Conservation (phyloP, 176 grass and related monocot species). For the Carex pumila region DNA sequence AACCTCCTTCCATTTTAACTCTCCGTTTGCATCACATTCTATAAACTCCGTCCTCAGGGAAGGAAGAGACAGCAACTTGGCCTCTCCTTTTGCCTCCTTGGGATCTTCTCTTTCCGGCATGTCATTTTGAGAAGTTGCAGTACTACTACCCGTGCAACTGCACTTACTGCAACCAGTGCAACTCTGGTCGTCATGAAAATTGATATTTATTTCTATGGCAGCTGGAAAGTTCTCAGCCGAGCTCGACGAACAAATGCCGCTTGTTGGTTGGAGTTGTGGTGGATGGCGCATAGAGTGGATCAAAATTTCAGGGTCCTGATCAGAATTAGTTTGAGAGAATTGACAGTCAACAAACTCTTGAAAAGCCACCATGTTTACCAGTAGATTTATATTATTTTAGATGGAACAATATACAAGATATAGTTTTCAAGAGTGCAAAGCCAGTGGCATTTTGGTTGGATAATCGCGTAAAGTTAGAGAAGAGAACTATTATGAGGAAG, state of each 20-base stretch:
- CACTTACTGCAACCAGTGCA: neutral
- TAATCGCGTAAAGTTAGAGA: neutral
- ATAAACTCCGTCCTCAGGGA: conserved; percentile 15
- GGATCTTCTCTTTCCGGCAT: neutral
- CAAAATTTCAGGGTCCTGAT: conserved; percentile 5
- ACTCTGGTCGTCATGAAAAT: conserved; percentile 11
- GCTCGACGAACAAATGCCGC: neutral
- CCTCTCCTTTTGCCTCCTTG: neutral
- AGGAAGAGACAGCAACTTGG: conserved; percentile 18
- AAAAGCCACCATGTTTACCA: conserved; percentile 7
- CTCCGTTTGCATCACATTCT: conserved; percentile 22
- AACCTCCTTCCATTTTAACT: conserved; percentile 25
- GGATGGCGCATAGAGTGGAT: neutral
- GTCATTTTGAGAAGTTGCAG: neutral
- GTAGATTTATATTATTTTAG: neutral
- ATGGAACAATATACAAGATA: neutral
- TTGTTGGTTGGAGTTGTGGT: neutral
- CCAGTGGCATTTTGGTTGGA: neutral
- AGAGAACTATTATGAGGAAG: neutral
- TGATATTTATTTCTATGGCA: conserved; percentile 10
- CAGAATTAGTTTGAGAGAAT: neutral
- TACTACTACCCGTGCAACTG: neutral
- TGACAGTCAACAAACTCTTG: neutral
- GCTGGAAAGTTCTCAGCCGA: neutral
- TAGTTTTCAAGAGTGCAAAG: neutral